phyloP scores from a whole-genome alignment of 345 rosid genomes.

The Laguncularia racemosa region DNA sequence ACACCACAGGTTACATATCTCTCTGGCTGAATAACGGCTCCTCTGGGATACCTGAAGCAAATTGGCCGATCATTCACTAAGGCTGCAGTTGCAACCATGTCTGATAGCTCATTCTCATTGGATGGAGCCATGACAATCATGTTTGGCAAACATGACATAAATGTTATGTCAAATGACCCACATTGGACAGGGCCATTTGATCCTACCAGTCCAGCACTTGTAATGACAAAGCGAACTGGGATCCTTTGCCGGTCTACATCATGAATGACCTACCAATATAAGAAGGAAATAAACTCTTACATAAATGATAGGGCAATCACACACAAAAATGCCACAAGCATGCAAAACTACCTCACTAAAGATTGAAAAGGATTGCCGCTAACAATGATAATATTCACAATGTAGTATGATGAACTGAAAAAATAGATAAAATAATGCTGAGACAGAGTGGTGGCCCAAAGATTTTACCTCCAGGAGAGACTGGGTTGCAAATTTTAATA shows the following conservation, averaged over 20 bases:
- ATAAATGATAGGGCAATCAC: conserved; percentile 5
- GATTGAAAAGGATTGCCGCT: too few species aligned
- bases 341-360: too few species aligned
- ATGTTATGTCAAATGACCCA: conserved; percentile 88
- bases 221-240: conserved; percentile 82
- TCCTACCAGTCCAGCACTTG: conserved; percentile 91
- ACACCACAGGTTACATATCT: conserved; percentile 39
- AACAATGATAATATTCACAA: too few species aligned
- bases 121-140: conserved; percentile 98
- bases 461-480: too few species aligned
- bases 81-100: conserved; percentile 91
- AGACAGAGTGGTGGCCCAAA: too few species aligned
- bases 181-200: conserved; percentile 77
- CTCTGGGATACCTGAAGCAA: conserved; percentile 89
- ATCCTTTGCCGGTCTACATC: conserved; percentile 87
- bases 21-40: conserved; percentile 46
- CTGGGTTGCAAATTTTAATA: too few species aligned
- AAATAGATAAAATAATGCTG: too few species aligned
- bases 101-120: conserved; percentile 71
- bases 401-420: too few species aligned
- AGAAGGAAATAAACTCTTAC: background rate
- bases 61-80: conserved; percentile 59
- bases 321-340: too few species aligned
- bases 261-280: conserved; percentile 48
- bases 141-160: conserved; percentile 93